Evolutionary conservation across 2,329 filamentous ascomycete genomes (phyloP).

Genomic region (Fonsecaea monophora): DNA sequence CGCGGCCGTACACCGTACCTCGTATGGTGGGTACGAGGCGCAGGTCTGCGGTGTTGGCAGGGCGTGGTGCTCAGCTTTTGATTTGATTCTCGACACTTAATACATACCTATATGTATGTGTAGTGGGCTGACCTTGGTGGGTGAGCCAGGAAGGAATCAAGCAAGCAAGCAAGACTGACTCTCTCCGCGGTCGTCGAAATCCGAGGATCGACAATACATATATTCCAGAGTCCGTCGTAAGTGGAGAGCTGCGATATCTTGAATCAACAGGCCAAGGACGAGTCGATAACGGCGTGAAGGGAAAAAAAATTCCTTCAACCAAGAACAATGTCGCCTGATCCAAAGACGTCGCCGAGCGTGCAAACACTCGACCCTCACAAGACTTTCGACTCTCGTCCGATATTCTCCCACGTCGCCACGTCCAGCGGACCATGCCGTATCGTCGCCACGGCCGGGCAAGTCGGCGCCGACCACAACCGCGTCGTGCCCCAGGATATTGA

Average conservation of each 20-base stretch:
- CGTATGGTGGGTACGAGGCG: not conserved
- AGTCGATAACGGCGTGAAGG: not conserved
- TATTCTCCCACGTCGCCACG: slow-evolving; percentile 32
- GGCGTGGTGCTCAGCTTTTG: not conserved
- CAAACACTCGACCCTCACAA: slow-evolving; percentile 29
- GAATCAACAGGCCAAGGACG: not conserved
- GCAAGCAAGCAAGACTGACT: not conserved
- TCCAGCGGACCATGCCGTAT: slow-evolving; percentile 27
- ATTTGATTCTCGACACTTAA: not conserved
- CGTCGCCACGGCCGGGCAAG: slow-evolving; percentile 45
- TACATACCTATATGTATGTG: not conserved
- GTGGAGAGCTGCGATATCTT: not conserved
- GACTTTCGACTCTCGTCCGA: slow-evolving; percentile 27
- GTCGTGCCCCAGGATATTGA: slow-evolving; percentile 49
- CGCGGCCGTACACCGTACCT: slow-evolving; percentile 8
- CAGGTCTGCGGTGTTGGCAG: not conserved
- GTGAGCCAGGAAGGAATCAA: not conserved
- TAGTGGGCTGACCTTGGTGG: not conserved
- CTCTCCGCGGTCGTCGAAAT: not conserved
- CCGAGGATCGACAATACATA: not conserved
- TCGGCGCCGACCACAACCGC: slow-evolving; percentile 45
- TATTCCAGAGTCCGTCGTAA: not conserved
- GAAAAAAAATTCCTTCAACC: not conserved
- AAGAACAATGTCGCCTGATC: slow-evolving; percentile 22
- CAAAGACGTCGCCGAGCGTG: slow-evolving; percentile 24